A percentile compares a stretch with the other conserved stretches of the same genome.
Evolutionary conservation across 768 basidiomycete species (phyloP).

Genomic region (Pleurotus salmoneostramineus): DNA sequence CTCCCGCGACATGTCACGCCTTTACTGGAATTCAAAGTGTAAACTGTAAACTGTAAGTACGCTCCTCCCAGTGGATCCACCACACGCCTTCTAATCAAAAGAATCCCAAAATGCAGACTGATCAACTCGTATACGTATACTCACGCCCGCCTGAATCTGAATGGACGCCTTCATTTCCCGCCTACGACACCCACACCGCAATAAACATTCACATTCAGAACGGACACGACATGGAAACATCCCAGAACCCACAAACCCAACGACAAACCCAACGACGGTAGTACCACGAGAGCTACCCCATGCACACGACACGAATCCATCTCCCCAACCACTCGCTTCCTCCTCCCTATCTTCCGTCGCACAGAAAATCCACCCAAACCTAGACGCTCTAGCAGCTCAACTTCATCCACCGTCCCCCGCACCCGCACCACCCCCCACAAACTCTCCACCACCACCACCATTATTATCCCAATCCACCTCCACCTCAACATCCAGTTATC

Average conservation of each 20-base stretch:
- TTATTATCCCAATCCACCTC: too few relatives aligned
- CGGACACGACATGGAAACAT: not conserved
- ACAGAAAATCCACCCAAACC: conserved; percentile 35
- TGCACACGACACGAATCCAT: not conserved
- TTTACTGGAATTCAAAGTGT: too few relatives aligned
- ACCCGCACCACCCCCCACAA: too few relatives aligned
- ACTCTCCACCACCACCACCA: too few relatives aligned
- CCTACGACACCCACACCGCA: conserved; percentile 3
- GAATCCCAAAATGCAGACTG: not conserved
- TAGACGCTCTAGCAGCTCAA: conserved; percentile 26
- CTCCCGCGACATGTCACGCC: too few relatives aligned
- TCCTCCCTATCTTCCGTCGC: conserved; percentile 11
- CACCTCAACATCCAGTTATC: not conserved
- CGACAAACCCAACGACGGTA: too few relatives aligned
- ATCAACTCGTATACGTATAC: not conserved
- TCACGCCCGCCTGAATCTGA: not conserved
- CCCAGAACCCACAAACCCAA: not conserved
- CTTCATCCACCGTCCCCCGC: not conserved
- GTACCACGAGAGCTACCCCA: not conserved
- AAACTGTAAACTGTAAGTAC: too few relatives aligned
- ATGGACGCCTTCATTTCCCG: conserved; percentile 4
- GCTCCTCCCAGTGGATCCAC: too few relatives aligned
- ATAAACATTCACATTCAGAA: not conserved
- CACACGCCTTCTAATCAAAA: not conserved
- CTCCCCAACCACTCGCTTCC: not conserved